Evolutionary conservation across 2,329 filamentous ascomycete genomes (phyloP).

Genomic region (Magnaporthiopsis incrustans): DNA sequence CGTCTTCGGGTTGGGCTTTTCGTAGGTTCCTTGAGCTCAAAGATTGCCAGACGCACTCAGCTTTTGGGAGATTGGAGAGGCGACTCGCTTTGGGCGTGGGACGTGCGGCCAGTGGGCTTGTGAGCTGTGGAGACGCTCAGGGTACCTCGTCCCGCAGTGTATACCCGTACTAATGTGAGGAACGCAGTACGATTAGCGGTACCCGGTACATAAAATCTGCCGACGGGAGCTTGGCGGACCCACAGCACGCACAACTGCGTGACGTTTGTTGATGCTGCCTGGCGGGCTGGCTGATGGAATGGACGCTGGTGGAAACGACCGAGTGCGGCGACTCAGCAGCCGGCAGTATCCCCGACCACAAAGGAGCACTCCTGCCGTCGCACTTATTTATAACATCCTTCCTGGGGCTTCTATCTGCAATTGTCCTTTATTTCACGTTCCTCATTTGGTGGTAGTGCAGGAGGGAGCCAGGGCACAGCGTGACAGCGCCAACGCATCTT

Average conservation of each 20-base stretch:
- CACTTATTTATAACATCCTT: no score
- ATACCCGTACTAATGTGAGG: neutral
- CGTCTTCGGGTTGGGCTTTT: neutral
- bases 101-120: neutral
- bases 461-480: neutral
- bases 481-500: neutral
- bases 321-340: no score
- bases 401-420: no score
- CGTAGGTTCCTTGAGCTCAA: neutral
- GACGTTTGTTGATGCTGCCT: conserved; percentile 29
- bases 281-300: neutral
- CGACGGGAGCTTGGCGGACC: neutral
- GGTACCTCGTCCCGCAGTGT: neutral
- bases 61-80: neutral
- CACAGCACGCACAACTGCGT: conserved; percentile 9
- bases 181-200: neutral
- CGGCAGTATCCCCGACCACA: no score
- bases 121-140: neutral
- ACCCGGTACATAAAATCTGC: neutral
- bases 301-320: neutral
- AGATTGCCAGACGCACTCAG: neutral
- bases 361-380: no score
- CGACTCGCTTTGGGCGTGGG: neutral
- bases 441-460: no score
- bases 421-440: no score